Evolutionary conservation across 208 protist genomes (phyloP).

Genomic region (Acanthamoeba healyi): DNA sequence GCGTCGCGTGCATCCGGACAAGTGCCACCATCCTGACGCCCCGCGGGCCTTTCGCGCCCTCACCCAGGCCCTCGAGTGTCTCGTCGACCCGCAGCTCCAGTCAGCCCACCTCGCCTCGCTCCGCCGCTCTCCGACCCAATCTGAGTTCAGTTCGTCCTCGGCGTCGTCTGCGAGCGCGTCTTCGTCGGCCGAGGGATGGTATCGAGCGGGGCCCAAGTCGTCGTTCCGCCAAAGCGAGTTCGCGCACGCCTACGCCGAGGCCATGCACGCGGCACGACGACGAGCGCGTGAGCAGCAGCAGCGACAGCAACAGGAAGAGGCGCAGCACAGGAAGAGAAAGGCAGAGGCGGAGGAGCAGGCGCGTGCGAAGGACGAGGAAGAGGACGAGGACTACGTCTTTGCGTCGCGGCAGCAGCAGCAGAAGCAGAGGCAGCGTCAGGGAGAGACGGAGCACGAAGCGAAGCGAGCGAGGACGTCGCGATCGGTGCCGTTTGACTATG

Average conservation of each 20-base stretch:
- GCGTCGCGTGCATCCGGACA: background rate
- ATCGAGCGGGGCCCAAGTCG: background rate
- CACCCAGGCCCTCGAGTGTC: slow-evolving; percentile 22
- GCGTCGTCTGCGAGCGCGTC: background rate
- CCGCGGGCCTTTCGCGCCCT: slow-evolving; percentile 12
- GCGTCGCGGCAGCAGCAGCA: background rate
- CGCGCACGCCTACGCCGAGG: slow-evolving; percentile 35
- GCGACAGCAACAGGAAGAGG: background rate
- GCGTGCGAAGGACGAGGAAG: too few relatives aligned
- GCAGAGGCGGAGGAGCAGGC: background rate
- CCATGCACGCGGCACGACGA: background rate
- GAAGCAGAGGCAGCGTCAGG: background rate
- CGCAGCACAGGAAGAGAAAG: background rate
- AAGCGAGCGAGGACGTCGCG: background rate
- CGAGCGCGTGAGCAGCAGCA: background rate
- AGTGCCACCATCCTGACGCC: background rate
- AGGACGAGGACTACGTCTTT: background rate
- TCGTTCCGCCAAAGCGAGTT: background rate
- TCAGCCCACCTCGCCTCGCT: background rate
- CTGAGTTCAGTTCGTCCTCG: background rate
- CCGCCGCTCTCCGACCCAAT: background rate
- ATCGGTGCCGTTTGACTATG: background rate
- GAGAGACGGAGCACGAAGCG: background rate
- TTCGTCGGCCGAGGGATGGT: background rate
- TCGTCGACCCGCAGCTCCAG: background rate